Conservation (phyloP, 1,284 basidiomycete species). For the Amylostereum areolatum region DNA sequence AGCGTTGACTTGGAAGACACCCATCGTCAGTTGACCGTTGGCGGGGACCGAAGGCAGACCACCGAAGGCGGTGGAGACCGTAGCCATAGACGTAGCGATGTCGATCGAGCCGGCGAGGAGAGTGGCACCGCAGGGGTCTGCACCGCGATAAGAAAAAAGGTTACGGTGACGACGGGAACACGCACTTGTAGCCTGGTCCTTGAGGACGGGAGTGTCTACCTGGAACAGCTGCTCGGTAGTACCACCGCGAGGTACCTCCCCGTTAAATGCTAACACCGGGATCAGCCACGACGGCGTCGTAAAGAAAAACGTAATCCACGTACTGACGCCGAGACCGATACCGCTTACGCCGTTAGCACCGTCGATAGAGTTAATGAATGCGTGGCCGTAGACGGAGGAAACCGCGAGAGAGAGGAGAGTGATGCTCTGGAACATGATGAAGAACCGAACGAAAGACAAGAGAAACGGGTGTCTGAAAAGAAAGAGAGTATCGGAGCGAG, state of each 20-base stretch:
- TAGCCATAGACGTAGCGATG: not conserved
- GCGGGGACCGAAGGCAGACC: constrained; percentile 1
- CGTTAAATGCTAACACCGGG: not conserved
- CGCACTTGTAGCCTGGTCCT: constrained; percentile 3
- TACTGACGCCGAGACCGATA: constrained; percentile 2
- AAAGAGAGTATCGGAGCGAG: not conserved
- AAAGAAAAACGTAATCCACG: not conserved
- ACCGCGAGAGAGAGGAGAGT: constrained; percentile 1
- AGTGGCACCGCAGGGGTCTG: constrained; percentile 3
- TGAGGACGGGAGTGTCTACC: constrained; percentile 5
- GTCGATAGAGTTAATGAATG: constrained; percentile 1
- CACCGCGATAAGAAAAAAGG: not conserved
- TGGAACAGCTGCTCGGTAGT: constrained; percentile 5
- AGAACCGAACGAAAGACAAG: no score
- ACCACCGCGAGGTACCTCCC: not conserved
- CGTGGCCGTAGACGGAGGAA: constrained; percentile 4
- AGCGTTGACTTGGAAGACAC: constrained; percentile 4
- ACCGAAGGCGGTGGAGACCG: not conserved
- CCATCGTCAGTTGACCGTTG: constrained; percentile 1
- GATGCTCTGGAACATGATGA: constrained; percentile 1
- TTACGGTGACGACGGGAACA: not conserved
- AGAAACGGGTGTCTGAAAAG: not conserved
- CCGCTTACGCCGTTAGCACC: constrained; percentile 1
- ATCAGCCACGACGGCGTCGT: no score
- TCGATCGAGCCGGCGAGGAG: constrained; percentile 1